These are phyloP conservation scores for Phytophthora aleatoria DNA, from an alignment of 352 stramenopile genomes.

Conservation along the genomic window DNA sequence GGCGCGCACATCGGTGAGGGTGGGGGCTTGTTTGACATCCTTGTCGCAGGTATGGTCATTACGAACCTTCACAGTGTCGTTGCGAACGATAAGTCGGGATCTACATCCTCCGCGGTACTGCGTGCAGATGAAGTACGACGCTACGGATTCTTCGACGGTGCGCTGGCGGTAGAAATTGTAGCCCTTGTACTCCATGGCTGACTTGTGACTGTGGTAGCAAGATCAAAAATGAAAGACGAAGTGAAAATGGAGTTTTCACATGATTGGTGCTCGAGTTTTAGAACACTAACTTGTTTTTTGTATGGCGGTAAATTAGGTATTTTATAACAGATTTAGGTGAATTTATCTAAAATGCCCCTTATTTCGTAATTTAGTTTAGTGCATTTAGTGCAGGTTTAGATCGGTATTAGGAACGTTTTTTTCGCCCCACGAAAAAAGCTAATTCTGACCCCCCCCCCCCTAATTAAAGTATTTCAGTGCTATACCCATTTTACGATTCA, in stretches of 20 bases:
- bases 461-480: too few relatives aligned
- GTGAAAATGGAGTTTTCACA: neutral
- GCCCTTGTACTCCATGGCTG: conserved; percentile 7
- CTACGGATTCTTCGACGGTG: neutral
- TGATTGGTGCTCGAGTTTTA: neutral
- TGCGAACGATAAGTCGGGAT: neutral
- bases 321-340: too few relatives aligned
- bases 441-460: too few relatives aligned
- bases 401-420: neutral
- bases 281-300: neutral
- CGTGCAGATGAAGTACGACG: conserved; percentile 5
- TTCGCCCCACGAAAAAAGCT: neutral
- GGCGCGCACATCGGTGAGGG: conserved; percentile 2
- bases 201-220: neutral
- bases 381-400: neutral
- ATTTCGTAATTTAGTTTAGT: neutral
- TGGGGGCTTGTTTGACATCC: neutral
- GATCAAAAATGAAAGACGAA: neutral
- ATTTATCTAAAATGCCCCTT: too few relatives aligned
- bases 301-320: too few relatives aligned
- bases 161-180: conserved; percentile 11
- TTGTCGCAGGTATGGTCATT: neutral
- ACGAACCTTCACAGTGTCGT: too few relatives aligned
- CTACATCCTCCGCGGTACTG: neutral
- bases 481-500: too few relatives aligned